Evolutionary conservation across 305 asterid genomes (phyloP).

Genomic region (Solanum hybrid): DNA sequence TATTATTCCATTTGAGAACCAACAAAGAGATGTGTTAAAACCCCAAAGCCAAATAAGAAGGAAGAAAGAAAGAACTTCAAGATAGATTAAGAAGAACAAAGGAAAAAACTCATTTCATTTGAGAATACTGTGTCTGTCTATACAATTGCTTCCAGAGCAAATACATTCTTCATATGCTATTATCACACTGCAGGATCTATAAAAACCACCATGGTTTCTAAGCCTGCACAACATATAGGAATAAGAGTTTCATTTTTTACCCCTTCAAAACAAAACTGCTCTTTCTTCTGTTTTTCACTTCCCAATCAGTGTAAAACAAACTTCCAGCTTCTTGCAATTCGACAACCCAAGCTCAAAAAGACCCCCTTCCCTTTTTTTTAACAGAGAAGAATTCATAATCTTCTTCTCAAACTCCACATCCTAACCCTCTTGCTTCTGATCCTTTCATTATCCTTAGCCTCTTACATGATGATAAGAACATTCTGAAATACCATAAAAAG

Average conservation of each 20-base stretch:
- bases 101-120: not conserved
- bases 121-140: not conserved
- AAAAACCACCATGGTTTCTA: constrained; percentile 8
- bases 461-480: constrained; percentile 57
- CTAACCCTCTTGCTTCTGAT: constrained; percentile 50
- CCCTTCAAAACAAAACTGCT: not conserved
- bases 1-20: not conserved
- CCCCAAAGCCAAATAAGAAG: too few relatives aligned
- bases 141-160: constrained; percentile 9
- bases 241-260: not conserved
- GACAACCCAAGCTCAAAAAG: constrained; percentile 8
- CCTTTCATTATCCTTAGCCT: constrained; percentile 63
- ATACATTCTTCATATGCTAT: not conserved
- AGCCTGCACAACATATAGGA: not conserved
- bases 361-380: not conserved
- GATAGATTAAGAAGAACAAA: not conserved
- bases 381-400: not conserved
- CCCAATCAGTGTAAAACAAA: not conserved
- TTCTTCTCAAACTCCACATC: constrained; percentile 28
- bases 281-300: constrained; percentile 1
- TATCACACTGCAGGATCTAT: not conserved
- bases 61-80: not conserved
- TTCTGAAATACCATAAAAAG: constrained; percentile 25
- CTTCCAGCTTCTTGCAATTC: not conserved
- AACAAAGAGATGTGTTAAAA: not conserved